A percentile compares a stretch with the other conserved stretches of the same genome.
These are phyloP conservation scores for Xylariales sp. DNA, from an alignment of 2,329 filamentous ascomycete genomes.

Conservation along the genomic window DNA sequence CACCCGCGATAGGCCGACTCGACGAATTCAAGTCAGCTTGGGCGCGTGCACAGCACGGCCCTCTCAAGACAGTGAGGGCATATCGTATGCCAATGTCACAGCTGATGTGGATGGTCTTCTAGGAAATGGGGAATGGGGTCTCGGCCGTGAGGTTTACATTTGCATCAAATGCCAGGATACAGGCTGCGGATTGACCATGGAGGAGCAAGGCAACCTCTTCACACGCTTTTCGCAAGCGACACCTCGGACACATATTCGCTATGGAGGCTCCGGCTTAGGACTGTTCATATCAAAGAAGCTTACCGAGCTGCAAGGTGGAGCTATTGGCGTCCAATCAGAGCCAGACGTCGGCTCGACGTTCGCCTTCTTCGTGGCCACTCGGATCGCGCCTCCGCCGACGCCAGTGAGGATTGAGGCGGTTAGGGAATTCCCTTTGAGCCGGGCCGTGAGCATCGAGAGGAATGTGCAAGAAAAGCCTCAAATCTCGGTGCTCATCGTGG, in stretches of 20 bases:
- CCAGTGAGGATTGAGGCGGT: constrained; percentile 11
- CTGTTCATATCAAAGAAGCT: constrained; percentile 74
- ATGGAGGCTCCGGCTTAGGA: constrained; percentile 66
- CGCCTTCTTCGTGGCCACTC: constrained; percentile 69
- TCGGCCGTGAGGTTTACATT: constrained; percentile 65
- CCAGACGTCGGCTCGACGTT: constrained; percentile 68
- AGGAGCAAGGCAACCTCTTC: constrained; percentile 63
- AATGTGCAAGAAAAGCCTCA: too few relatives aligned
- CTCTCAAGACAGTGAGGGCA: constrained; percentile 31
- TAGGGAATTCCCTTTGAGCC: constrained; percentile 16
- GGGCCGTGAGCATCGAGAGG: constrained; percentile 24
- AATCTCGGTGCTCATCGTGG: constrained; percentile 52
- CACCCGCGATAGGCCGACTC: constrained; percentile 54
- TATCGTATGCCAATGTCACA: constrained; percentile 42
- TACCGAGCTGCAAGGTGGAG: constrained; percentile 71
- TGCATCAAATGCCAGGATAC: constrained; percentile 70
- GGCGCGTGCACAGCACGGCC: constrained; percentile 54
- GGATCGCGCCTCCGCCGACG: constrained; percentile 27
- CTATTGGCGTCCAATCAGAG: constrained; percentile 66
- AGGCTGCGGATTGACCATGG: constrained; percentile 58
- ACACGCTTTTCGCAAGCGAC: constrained; percentile 65
- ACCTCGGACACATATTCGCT: constrained; percentile 65
- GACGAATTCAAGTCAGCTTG: constrained; percentile 59
- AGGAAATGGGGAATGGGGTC: constrained; percentile 62
- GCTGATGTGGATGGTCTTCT: constrained; percentile 39